These are phyloP conservation scores for Sonneratia alba DNA, from an alignment of 345 rosid genomes.

Conservation along the genomic window DNA sequence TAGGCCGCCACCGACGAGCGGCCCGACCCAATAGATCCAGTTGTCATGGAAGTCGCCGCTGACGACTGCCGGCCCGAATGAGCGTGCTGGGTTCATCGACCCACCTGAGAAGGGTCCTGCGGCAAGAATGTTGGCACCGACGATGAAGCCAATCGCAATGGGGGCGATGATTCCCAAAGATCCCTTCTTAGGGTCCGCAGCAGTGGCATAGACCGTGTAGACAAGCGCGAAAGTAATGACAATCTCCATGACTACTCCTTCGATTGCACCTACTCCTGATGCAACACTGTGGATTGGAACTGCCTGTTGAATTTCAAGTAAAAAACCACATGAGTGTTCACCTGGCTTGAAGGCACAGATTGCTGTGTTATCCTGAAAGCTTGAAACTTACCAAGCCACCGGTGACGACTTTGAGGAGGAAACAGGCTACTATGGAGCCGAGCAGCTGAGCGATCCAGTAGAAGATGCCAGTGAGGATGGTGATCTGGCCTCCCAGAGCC, in stretches of 20 bases:
- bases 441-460: constrained; percentile 90
- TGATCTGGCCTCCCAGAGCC: constrained; percentile 89
- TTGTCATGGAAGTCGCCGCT: constrained; percentile 77
- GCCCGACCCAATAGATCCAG: constrained; percentile 93
- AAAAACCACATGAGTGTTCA: neutral
- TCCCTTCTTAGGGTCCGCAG: constrained; percentile 94
- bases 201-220: constrained; percentile 90
- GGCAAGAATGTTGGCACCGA: constrained; percentile 91
- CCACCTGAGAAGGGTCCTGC: constrained; percentile 97
- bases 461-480: constrained; percentile 77
- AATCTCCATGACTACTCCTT: constrained; percentile 92
- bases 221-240: constrained; percentile 81
- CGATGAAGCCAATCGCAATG: constrained; percentile 84
- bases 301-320: constrained; percentile 27
- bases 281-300: constrained; percentile 68
- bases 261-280: constrained; percentile 62
- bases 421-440: constrained; percentile 81
- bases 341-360: too few species aligned
- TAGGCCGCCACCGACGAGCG: constrained; percentile 77
- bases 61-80: constrained; percentile 86
- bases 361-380: neutral
- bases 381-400: constrained; percentile 65
- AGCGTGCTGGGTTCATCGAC: constrained; percentile 96
- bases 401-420: constrained; percentile 62
- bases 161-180: constrained; percentile 84